Base-by-base conservation (phyloP, 345 rosid genomes). In the Melastoma malabathricum region DNA sequence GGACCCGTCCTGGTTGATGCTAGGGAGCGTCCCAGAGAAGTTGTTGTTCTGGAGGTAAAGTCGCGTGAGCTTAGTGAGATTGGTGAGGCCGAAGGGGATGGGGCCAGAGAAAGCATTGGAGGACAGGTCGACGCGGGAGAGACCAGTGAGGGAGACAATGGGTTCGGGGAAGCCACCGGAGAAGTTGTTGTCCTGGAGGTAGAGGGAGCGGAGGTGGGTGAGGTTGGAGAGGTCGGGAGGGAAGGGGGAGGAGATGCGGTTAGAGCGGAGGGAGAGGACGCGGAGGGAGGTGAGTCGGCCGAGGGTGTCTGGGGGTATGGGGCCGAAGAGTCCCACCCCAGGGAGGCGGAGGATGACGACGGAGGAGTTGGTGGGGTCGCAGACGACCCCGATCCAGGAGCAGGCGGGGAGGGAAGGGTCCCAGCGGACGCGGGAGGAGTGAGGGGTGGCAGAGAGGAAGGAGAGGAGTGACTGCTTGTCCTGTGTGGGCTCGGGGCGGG, bases 141-240 rank as follows among this genome's bases (percentile, higher is more conserved):
- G 61, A 23, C 87, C 75, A 52, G 61, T 50, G 58, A 92, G 47
- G 34, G 44, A 48, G 44, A 87, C 72, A 27, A 92, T 6, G 46
- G 66, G 62, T 39, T 63, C 51, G 15, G 98, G 98, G 43, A 92
- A 82, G 12, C 15, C 68, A 47, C 96, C 89, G 18, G 83, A 62
- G 38, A 92, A 63, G 50, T 31, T 64, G 68, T 92, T 92, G 43
- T 56, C 49, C 52, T 92, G 98, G n/a, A 92, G 66, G 44, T 82
- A 92, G 4, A 92, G 73, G 70, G 85, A 75, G 16, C 96, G 81
- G 55, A 92, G 82, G 14, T 62, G 59, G 15, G 84, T 82, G 17
- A 92, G 66, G 18, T 87, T 82, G n/a, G 93, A 69, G 73, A 92
- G 80, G 63, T 90, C 98, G 18, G 78, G 51, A 38, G 98, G 98